A percentile compares a stretch with the other conserved stretches of the same genome.
These are phyloP conservation scores for Chlamydomonas sp. DNA, from an alignment of 139 green algal genomes.

Conservation along the genomic window DNA sequence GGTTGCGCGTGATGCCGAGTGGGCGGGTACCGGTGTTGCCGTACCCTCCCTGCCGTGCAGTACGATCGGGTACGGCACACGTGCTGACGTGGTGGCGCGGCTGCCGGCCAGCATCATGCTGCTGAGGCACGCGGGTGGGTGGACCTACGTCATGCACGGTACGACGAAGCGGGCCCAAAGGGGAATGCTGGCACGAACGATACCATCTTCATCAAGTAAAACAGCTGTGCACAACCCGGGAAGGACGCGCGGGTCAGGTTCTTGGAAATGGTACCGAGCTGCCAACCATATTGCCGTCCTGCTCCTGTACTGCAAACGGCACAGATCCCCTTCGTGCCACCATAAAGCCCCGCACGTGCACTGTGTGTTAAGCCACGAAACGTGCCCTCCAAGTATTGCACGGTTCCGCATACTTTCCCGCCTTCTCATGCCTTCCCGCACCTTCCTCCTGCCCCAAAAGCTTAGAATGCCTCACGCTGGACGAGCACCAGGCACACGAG, in stretches of 20 bases:
- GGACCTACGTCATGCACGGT: background rate
- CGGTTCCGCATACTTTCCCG: background rate
- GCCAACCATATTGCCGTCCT: background rate
- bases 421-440: background rate
- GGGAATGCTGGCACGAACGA: background rate
- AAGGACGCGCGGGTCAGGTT: background rate
- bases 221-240: background rate
- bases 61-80: conserved; percentile 28
- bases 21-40: background rate
- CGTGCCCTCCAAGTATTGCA: background rate
- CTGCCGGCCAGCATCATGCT: conserved; percentile 53
- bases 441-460: background rate
- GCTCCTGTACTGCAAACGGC: background rate
- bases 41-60: conserved; percentile 3
- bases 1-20: too few relatives aligned
- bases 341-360: conserved; percentile 17
- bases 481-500: conserved; percentile 30
- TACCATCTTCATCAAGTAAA: background rate
- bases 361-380: background rate
- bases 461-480: conserved; percentile 33
- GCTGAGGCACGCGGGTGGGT: conserved; percentile 49
- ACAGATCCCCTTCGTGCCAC: background rate
- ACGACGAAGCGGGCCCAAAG: background rate
- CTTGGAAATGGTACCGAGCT: too few relatives aligned
- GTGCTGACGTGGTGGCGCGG: conserved; percentile 16